These are phyloP conservation scores for Boechera retrofracta DNA, from an alignment of 345 rosid genomes.

Conservation along the genomic window DNA sequence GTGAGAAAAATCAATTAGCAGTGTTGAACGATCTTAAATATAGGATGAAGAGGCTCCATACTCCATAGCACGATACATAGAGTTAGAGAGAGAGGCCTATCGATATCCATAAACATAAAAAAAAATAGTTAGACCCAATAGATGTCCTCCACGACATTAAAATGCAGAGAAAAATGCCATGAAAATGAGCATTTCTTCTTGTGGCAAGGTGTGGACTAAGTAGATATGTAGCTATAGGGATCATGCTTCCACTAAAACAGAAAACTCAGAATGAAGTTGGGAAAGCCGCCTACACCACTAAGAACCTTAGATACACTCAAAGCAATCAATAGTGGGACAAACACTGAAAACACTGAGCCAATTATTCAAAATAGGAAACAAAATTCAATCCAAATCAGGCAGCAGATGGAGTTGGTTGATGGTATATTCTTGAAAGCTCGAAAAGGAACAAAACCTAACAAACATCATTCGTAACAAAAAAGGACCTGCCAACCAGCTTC, in stretches of 20 bases:
- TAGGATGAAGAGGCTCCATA: neutral
- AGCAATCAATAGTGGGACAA: neutral
- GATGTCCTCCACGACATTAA: neutral
- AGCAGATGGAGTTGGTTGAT: neutral
- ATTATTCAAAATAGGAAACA: neutral
- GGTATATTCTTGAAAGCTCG: neutral
- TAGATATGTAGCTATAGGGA: neutral
- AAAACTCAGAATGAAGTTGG: slow-evolving; percentile 1
- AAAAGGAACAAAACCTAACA: slow-evolving; percentile 3
- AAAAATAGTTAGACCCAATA: neutral
- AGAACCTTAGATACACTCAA: slow-evolving; percentile 5
- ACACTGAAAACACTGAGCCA: neutral
- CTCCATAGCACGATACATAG: neutral
- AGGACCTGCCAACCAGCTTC: neutral
- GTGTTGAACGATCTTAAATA: slow-evolving; percentile 7
- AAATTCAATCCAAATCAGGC: neutral
- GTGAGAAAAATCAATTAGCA: slow-evolving; percentile 24
- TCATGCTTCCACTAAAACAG: neutral
- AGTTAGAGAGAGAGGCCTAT: neutral
- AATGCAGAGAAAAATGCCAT: neutral
- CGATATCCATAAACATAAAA: neutral
- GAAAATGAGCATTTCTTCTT: neutral
- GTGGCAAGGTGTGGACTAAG: neutral
- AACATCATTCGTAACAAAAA: slow-evolving; percentile 12
- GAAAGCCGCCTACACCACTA: neutral